phyloP scores from a whole-genome alignment of 495 filamentous ascomycete genomes.

The Penicillium bovifimosum region DNA sequence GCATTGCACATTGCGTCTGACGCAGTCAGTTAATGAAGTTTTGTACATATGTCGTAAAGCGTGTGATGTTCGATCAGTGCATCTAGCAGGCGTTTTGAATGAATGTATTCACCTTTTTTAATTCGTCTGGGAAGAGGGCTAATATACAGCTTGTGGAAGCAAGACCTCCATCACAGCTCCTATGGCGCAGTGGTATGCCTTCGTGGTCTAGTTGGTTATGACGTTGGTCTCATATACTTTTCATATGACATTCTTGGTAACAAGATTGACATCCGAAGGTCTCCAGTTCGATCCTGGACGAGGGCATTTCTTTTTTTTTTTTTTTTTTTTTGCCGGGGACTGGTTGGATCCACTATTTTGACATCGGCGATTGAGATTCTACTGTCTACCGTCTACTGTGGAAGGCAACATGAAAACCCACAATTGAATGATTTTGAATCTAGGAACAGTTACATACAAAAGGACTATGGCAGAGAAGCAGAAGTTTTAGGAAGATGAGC shows the following conservation, averaged over 20 bases:
- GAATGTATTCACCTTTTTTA: too few relatives aligned
- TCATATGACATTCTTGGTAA: constrained; percentile 8
- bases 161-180: too few relatives aligned
- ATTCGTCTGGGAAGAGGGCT: too few relatives aligned
- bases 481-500: too few relatives aligned
- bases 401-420: too few relatives aligned
- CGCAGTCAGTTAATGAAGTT: neutral
- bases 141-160: too few relatives aligned
- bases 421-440: too few relatives aligned
- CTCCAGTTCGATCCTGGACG: constrained; percentile 12
- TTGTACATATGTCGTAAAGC: neutral
- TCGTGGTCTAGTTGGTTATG: constrained; percentile 11
- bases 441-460: too few relatives aligned
- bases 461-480: too few relatives aligned
- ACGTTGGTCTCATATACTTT: constrained; percentile 9
- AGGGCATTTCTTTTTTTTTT: constrained; percentile 6
- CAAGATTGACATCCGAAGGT: constrained; percentile 10
- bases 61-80: constrained; percentile 1
- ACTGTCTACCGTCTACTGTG: too few relatives aligned
- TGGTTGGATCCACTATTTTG: too few relatives aligned
- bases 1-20: neutral
- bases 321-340: neutral
- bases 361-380: too few relatives aligned
- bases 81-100: constrained; percentile 7
- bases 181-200: neutral